A percentile compares a stretch with the other conserved stretches of the same genome.
These are phyloP conservation scores for Ceratopteris richardii DNA, from an alignment of 75 land plant genomes.

Conservation along the genomic window DNA sequence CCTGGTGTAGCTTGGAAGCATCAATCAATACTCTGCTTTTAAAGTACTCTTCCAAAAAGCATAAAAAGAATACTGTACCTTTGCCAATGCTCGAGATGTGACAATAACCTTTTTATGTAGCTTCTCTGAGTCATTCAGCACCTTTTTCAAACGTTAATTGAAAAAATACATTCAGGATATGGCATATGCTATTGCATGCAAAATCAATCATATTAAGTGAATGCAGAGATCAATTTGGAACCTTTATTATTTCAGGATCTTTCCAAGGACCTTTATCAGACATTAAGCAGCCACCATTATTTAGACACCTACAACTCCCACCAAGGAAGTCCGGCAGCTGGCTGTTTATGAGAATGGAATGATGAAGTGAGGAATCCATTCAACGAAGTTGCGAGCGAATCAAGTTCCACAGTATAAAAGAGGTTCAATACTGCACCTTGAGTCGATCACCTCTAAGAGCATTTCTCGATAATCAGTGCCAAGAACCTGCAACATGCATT, in stretches of 20 bases:
- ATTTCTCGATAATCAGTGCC: slow-evolving; percentile 46
- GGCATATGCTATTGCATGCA: no score
- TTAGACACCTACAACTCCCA: slow-evolving; percentile 64
- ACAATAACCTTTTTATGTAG: slow-evolving; percentile 1
- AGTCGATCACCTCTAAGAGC: slow-evolving; percentile 55
- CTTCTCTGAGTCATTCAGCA: slow-evolving; percentile 4
- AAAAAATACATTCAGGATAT: no score
- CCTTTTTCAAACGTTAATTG: slow-evolving; percentile 12
- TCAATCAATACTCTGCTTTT: no score
- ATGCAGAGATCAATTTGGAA: slow-evolving; percentile 3
- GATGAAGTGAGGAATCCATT: background rate
- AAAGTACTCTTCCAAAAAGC: no score
- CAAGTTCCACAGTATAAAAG: background rate
- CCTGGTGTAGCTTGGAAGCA: no score
- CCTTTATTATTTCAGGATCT: slow-evolving; percentile 69
- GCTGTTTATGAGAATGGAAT: slow-evolving; percentile 26
- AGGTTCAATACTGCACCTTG: slow-evolving; percentile 27
- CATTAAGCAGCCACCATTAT: slow-evolving; percentile 69
- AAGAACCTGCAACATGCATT: slow-evolving; percentile 44
- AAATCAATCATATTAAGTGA: no score
- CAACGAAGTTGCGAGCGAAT: no score
- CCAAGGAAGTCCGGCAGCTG: slow-evolving; percentile 89
- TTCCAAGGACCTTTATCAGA: slow-evolving; percentile 90
- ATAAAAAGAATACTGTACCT: no score
- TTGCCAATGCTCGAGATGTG: background rate